These are phyloP conservation scores for Diphasiastrum complanatum DNA, from an alignment of 83 land plant species.

Conservation along the genomic window DNA sequence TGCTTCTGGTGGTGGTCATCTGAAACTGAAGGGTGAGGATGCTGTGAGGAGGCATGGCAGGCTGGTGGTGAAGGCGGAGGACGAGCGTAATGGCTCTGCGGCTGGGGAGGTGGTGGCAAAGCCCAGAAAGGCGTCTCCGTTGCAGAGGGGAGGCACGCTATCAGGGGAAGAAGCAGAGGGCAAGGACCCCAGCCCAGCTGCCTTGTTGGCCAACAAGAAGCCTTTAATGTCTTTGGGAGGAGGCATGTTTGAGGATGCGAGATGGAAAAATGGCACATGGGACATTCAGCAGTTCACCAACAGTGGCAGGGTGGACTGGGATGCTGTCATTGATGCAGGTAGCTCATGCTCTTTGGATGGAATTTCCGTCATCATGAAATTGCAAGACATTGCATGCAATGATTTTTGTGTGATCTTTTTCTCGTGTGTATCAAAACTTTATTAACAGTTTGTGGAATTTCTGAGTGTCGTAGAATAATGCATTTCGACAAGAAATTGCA, in stretches of 20 bases:
- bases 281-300: slow-evolving; percentile 68
- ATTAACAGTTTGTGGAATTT: too few species aligned
- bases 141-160: slow-evolving; percentile 33
- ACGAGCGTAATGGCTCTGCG: too few species aligned
- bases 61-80: too few species aligned
- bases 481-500: too few species aligned
- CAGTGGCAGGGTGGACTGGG: slow-evolving; percentile 80
- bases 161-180: slow-evolving; percentile 24
- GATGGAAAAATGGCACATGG: slow-evolving; percentile 90
- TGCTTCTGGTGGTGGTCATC: too few species aligned
- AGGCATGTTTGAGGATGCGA: slow-evolving; percentile 51
- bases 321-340: slow-evolving; percentile 98
- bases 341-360: slow-evolving; percentile 8
- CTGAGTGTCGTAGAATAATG: too few species aligned
- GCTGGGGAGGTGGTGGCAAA: too few species aligned
- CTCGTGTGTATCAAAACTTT: too few species aligned
- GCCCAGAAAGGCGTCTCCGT: slow-evolving; percentile 22
- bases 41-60: too few species aligned
- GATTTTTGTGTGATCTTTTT: too few species aligned
- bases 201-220: slow-evolving; percentile 20
- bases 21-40: too few species aligned
- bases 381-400: not conserved
- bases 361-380: not conserved
- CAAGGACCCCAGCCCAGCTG: slow-evolving; percentile 28
- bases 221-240: not conserved